phyloP scores from a whole-genome alignment of 106 monocot species.

The Dioscorea alata region DNA sequence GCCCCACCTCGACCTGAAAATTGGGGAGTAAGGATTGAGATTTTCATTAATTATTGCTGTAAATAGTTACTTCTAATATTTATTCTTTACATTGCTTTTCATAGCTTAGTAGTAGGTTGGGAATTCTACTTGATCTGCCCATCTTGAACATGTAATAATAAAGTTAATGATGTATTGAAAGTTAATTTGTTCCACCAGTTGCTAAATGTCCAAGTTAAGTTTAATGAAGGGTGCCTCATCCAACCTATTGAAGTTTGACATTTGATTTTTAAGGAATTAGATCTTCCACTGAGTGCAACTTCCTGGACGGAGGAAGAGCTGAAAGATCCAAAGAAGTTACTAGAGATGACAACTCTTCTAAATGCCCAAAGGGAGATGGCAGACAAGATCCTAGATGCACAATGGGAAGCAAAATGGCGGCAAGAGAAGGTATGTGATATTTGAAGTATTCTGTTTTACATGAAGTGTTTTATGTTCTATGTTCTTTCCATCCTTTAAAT shows the following conservation, averaged over 20 bases:
- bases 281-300: conserved; percentile 68
- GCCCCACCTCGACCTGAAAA: conserved; percentile 58
- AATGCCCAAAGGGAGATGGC: conserved; percentile 72
- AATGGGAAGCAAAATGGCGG: conserved; percentile 85
- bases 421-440: conserved; percentile 55
- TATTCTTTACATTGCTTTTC: not conserved
- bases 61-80: not conserved
- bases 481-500: not conserved
- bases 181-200: no score
- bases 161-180: no score
- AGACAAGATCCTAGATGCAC: conserved; percentile 61
- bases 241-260: not conserved
- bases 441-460: not conserved
- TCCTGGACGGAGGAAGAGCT: conserved; percentile 73
- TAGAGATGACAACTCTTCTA: conserved; percentile 65
- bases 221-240: not conserved
- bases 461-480: no score
- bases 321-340: conserved; percentile 65
- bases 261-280: conserved; percentile 34
- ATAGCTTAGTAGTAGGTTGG: no score
- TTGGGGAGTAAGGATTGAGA: conserved; percentile 69
- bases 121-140: no score
- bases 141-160: no score
- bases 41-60: not conserved
- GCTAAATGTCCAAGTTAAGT: no score